Base-by-base conservation (phyloP, 768 basidiomycete genomes). In the Serendipita indica region DNA sequence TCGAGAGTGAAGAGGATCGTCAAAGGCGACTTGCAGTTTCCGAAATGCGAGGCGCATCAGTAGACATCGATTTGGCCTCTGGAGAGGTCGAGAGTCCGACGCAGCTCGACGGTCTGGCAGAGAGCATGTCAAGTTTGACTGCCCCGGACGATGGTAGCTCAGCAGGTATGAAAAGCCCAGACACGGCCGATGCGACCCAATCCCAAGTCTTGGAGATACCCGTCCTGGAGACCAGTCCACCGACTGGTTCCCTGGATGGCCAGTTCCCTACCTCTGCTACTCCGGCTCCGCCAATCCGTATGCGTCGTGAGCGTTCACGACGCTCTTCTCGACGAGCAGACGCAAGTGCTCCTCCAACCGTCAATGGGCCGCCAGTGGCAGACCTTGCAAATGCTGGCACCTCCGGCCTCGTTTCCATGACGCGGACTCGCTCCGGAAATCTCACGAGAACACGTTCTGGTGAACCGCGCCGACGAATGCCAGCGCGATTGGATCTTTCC, bases 311-410 rank as follows among this genome's bases (percentile, higher is more conserved):
- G 20, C 22, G 59, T 25, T 49, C 27, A 52, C 59, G 32, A 32
- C 59, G 33, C 20, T 49, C 28, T 18, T 45, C 45, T 25, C 43
- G 33, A 33, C 39, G 59, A 32, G 59, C 30, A 25, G 61, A 54
- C 22, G 30, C 20, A 6, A 54, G 22, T 30, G 49, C 49, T 1
- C 20, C 20, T 27, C 10, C 22, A 25, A 54, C 14, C 3, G 10
- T 16, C 22, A 22, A n/a, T 25, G 49, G 1, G 22, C 49, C 22
- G 5, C 41, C 30, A 32, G 30, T 54, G 30, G 49, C 49, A 54
- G 35, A 10, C 10, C 10, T 37, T n/a, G 35, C 35, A 37, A 37
- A 10, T 37, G 35, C 10, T 10, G 35, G 35, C 35, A n/a, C 10
- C 10, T n/a, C 30, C 49, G 49, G 20, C 3, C 20, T 54, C 20